Evolutionary conservation across 1,284 basidiomycete genomes (phyloP).

Genomic region (Sparassis latifolia): DNA sequence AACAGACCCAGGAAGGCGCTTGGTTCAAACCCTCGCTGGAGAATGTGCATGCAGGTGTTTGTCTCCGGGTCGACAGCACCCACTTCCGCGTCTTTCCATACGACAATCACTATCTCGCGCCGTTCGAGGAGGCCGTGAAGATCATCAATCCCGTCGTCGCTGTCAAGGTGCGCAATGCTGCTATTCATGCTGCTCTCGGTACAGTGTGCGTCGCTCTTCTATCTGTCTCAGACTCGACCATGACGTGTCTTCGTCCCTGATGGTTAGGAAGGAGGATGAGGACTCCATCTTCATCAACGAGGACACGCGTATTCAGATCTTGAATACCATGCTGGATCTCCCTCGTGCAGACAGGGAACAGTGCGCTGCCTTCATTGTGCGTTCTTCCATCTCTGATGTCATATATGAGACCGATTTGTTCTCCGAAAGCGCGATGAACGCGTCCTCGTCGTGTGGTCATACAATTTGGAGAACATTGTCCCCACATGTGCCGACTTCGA

Average conservation of each 20-base stretch:
- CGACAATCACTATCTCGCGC: conserved; percentile 50
- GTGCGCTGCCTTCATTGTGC: conserved; percentile 76
- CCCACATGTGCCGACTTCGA: conserved; percentile 63
- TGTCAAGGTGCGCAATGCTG: conserved; percentile 72
- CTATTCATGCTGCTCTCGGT: conserved; percentile 71
- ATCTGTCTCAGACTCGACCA: not conserved
- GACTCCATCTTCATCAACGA: conserved; percentile 50
- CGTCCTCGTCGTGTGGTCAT: conserved; percentile 72
- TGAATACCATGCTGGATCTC: conserved; percentile 56
- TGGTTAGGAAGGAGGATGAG: conserved; percentile 42
- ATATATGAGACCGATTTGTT: conserved; percentile 1
- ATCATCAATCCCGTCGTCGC: conserved; percentile 74
- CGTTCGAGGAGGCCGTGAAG: conserved; percentile 67
- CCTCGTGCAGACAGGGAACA: conserved; percentile 76
- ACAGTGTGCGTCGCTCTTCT: conserved; percentile 40
- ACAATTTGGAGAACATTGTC: conserved; percentile 66
- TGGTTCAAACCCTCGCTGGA: conserved; percentile 75
- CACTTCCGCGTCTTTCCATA: conserved; percentile 67
- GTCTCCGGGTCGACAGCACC: conserved; percentile 54
- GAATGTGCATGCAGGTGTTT: conserved; percentile 64
- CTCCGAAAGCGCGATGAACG: conserved; percentile 58
- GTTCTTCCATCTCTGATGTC: conserved; percentile 13
- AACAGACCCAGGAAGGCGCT: conserved; percentile 60
- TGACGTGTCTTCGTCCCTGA: not conserved
- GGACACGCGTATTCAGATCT: conserved; percentile 60